Conservation (phyloP, 352 stramenopile genomes). For the Pythium phragmitis region DNA sequence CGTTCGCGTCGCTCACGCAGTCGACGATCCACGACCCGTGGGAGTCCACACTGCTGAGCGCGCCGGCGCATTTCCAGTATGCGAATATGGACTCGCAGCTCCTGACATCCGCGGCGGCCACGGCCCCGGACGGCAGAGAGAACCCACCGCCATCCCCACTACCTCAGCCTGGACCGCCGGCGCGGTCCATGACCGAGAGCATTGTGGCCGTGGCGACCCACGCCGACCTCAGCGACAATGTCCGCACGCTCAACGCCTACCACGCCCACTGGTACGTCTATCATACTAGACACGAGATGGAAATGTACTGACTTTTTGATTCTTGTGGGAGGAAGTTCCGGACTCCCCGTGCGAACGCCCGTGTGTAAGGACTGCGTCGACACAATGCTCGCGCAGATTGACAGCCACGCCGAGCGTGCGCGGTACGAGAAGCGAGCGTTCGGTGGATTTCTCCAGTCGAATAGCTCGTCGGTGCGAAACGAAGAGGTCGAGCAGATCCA, state of each 20-base stretch:
- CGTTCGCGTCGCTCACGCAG: slow-evolving; percentile 31
- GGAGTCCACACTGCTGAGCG: slow-evolving; percentile 24
- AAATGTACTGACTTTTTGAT: background rate
- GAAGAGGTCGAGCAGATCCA: slow-evolving; percentile 67
- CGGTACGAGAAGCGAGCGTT: slow-evolving; percentile 75
- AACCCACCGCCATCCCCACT: background rate
- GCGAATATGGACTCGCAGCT: slow-evolving; percentile 17
- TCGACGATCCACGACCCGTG: slow-evolving; percentile 29
- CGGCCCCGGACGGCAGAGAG: background rate
- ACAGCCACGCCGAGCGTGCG: slow-evolving; percentile 69
- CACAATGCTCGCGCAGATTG: slow-evolving; percentile 68
- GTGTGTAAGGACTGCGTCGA: slow-evolving; percentile 79
- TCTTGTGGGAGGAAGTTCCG: slow-evolving; percentile 32
- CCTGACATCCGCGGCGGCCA: slow-evolving; percentile 1
- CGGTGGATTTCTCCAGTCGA: slow-evolving; percentile 56
- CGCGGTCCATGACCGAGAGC: slow-evolving; percentile 47
- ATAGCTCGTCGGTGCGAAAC: slow-evolving; percentile 39
- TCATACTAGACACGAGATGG: background rate
- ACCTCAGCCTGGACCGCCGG: background rate
- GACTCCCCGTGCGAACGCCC: slow-evolving; percentile 57
- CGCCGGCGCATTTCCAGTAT: slow-evolving; percentile 3
- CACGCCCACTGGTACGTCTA: slow-evolving; percentile 62
- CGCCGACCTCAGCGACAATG: slow-evolving; percentile 71
- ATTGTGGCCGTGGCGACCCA: slow-evolving; percentile 64
- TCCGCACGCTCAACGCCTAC: slow-evolving; percentile 65